Evolutionary conservation across 139 green algal genomes (phyloP).

Genomic region (Chlorella sp.): DNA sequence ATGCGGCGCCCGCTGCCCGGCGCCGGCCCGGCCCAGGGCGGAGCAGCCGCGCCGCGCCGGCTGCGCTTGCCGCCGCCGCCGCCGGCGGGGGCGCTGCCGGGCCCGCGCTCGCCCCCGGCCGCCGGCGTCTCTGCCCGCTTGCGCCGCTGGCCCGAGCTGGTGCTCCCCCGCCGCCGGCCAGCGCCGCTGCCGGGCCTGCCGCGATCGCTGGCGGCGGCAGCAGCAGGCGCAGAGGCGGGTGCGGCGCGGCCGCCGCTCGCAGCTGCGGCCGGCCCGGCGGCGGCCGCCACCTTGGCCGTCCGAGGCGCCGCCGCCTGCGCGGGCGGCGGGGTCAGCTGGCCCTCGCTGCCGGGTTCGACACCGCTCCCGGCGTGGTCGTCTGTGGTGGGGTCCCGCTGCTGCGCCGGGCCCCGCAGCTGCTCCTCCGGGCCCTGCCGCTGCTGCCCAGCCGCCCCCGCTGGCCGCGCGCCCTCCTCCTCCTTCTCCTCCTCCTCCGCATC

Average conservation of each 20-base stretch:
- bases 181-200: no score
- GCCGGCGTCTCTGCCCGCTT: no score
- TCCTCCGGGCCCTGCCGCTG: no score
- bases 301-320: not conserved
- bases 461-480: not conserved
- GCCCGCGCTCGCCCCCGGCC: no score
- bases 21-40: not conserved
- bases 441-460: no score
- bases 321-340: not conserved
- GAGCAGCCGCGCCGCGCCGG: not conserved
- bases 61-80: not conserved
- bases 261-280: not conserved
- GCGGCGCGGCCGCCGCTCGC: not conserved
- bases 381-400: no score
- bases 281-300: not conserved
- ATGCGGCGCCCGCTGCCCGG: slow-evolving; percentile 22
- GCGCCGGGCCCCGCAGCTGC: no score
- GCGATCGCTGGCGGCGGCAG: not conserved
- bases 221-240: not conserved
- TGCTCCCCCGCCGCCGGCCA: no score
- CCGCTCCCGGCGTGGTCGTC: no score
- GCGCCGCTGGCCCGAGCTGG: no score
- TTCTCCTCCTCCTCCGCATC: not conserved
- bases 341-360: no score
- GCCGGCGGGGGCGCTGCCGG: no score